Base-by-base conservation (phyloP, 2,329 filamentous ascomycete genomes). In the Penicillium sumatraense region DNA sequence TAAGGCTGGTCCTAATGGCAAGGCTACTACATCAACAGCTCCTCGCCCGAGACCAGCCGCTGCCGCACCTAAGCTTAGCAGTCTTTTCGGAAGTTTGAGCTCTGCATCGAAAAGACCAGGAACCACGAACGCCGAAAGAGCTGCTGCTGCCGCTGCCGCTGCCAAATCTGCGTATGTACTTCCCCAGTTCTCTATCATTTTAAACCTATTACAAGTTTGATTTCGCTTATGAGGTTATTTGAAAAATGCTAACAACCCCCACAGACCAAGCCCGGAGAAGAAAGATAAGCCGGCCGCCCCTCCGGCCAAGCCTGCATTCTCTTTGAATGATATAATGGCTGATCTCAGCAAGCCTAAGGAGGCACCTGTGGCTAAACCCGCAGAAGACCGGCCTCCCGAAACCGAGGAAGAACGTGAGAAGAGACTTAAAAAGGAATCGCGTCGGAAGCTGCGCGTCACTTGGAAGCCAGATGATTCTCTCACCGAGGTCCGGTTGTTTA, bases 391-490 rank as follows among this genome's bases (percentile, higher is more conserved):
- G 5, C 80, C 83, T 1, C 79, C 80, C 0, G 86, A 88, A 68
- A 87, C 83, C 0, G 76, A 81, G 48, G 85, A 87, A 65, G 80
- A 87, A 65, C 84, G 79, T 50, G 68, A 78, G 18, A 86, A 83
- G 69, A 80, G 86, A 23, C 68, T 86, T 2, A 79, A 83, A 8
- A 88, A 87, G 61, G 86, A 88, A 65, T 78, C 80, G 46, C 80
- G 86, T 31, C 80, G 84, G 35, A 85, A 83, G 60, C 69, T 88
- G 27, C 82, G 84, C 18, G 86, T 88, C 5, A 79, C 75, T 7
- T 88, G 85, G 79, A 86, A 84, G 57, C 78, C 81, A 0, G 84
- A 85, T 58, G 77, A 81, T 16, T 75, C 78, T 24, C 75, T 88
- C 11, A 83, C 82, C 3, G 76, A 84, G 61, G 77, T 86, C 51